phyloP scores from a whole-genome alignment of 345 rosid species.

The Brassica carinata region DNA sequence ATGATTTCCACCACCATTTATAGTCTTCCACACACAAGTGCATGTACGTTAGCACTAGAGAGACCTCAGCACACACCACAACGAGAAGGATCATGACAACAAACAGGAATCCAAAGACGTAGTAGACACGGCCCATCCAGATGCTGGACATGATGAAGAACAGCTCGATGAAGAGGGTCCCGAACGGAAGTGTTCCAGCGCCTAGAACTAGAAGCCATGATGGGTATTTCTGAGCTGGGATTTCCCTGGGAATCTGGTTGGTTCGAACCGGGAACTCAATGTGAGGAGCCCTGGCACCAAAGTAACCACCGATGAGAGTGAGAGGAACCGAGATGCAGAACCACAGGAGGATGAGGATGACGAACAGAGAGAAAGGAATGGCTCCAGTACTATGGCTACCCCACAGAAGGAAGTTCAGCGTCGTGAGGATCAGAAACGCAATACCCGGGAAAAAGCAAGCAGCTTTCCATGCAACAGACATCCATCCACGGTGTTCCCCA shows the following conservation, averaged over 20 bases:
- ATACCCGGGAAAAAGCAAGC: slow-evolving; percentile 83
- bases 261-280: slow-evolving; percentile 76
- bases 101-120: slow-evolving; percentile 66
- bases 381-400: slow-evolving; percentile 76
- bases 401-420: slow-evolving; percentile 66
- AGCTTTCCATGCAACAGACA: slow-evolving; percentile 67
- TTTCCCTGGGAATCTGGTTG: slow-evolving; percentile 77
- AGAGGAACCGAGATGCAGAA: slow-evolving; percentile 64
- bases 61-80: slow-evolving; percentile 75
- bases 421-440: slow-evolving; percentile 60
- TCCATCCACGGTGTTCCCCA: slow-evolving; percentile 66
- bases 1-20: slow-evolving; percentile 85
- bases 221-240: slow-evolving; percentile 76
- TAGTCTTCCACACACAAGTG: slow-evolving; percentile 77
- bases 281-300: slow-evolving; percentile 63
- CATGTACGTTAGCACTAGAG: slow-evolving; percentile 73
- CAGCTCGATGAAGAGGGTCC: slow-evolving; percentile 77
- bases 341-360: slow-evolving; percentile 59
- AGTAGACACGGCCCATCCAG: slow-evolving; percentile 80
- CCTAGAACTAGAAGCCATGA: slow-evolving; percentile 76
- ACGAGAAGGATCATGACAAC: slow-evolving; percentile 65
- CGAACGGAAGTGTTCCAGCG: slow-evolving; percentile 76
- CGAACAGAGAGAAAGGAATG: slow-evolving; percentile 62
- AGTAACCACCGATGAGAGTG: slow-evolving; percentile 68
- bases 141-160: slow-evolving; percentile 81